phyloP scores from a whole-genome alignment of 139 green algal species.

The Desmodesmus armatus region DNA sequence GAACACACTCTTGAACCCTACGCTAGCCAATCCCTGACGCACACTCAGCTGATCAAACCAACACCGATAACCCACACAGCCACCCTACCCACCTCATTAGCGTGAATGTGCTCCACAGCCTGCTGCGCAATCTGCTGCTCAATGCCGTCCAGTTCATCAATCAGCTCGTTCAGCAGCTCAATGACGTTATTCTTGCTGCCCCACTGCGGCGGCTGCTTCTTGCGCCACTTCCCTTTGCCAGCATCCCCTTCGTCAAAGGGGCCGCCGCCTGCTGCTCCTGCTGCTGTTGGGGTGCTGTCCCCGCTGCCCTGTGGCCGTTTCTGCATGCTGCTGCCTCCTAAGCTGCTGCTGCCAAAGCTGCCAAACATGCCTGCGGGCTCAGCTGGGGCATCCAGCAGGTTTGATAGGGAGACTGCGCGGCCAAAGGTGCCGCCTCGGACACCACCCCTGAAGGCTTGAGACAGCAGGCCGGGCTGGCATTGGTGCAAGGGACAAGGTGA shows the following conservation, averaged over 20 bases:
- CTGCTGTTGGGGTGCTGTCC: no score
- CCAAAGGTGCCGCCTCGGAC: neutral
- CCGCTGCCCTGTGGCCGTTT: conserved; percentile 25
- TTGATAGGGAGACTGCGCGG: conserved; percentile 78
- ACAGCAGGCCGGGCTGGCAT: conserved; percentile 60
- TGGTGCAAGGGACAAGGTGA: no score
- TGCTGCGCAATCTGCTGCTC: conserved; percentile 85
- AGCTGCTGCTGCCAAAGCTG: neutral
- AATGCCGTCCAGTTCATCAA: conserved; percentile 94
- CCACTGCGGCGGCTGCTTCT: conserved; percentile 53
- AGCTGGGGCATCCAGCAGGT: conserved; percentile 74
- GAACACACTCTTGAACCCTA: no score
- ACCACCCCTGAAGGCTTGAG: conserved; percentile 49
- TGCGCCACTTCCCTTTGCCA: conserved; percentile 6
- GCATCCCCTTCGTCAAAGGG: neutral
- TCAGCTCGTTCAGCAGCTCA: conserved; percentile 94
- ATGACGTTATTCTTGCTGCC: conserved; percentile 85
- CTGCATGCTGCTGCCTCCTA: neutral
- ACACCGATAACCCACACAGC: no score
- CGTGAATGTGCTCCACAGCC: conserved; percentile 93
- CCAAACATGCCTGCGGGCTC: neutral
- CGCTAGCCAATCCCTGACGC: no score
- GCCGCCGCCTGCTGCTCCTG: conserved; percentile 43
- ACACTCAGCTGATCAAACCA: no score
- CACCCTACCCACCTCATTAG: conserved; percentile 77